phyloP scores from a whole-genome alignment of 1,284 basidiomycete genomes.

The Microbotryomycetes sp. region DNA sequence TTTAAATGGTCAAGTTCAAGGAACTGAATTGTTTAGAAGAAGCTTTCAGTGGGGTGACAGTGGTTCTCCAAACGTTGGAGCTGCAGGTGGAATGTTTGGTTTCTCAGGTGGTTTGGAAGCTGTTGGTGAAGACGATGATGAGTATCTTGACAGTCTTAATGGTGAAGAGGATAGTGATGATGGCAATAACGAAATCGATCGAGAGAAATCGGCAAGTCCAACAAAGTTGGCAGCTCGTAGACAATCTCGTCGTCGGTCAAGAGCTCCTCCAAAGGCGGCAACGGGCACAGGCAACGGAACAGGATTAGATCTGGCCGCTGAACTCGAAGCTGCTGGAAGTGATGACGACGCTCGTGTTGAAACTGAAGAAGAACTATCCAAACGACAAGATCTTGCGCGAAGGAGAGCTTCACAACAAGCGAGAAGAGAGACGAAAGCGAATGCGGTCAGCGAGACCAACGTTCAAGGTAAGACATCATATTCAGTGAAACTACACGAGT shows the following conservation, averaged over 20 bases:
- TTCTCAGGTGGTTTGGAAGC: constrained; percentile 23
- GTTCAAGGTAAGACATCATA: background rate
- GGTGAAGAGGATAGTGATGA: constrained; percentile 1
- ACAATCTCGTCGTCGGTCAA: background rate
- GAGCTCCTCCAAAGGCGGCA: too few relatives aligned
- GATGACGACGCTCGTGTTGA: constrained; percentile 5
- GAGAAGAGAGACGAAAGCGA: background rate
- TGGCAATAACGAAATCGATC: background rate
- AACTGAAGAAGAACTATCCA: constrained; percentile 1
- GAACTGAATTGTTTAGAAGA: constrained; percentile 21
- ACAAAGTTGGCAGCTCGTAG: constrained; percentile 2
- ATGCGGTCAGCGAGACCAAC: background rate
- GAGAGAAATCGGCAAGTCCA: constrained; percentile 1
- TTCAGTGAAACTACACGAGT: too few relatives aligned
- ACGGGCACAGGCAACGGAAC: constrained; percentile 3
- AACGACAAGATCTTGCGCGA: background rate
- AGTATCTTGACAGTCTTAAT: background rate
- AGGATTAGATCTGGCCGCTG: constrained; percentile 34
- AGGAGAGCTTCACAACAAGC: background rate
- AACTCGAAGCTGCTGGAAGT: constrained; percentile 30
- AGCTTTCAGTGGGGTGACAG: constrained; percentile 20
- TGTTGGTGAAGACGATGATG: constrained; percentile 17
- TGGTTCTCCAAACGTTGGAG: background rate
- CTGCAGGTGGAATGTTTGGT: constrained; percentile 7
- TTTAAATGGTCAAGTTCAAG: constrained; percentile 66